Percentiles rank a stretch among this genome's conserved stretches.
Evolutionary conservation across 208 protist species (phyloP).

Genomic region (Leishmania gerbilli): DNA sequence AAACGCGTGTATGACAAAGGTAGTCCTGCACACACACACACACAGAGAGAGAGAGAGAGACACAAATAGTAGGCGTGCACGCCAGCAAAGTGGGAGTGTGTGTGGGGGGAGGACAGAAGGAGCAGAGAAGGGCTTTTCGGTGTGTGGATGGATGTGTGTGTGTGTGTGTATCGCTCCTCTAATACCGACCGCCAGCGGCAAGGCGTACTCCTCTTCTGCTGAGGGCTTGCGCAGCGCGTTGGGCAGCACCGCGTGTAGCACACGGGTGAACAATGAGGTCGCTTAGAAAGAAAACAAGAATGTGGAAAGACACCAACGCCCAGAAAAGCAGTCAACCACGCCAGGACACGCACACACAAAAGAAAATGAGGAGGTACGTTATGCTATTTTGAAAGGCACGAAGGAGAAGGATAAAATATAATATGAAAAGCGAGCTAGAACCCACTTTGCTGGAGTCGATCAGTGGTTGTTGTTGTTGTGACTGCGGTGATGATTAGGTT

Average conservation of each 20-base stretch:
- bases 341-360: neutral
- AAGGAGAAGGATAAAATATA: neutral
- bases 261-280: neutral
- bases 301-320: neutral
- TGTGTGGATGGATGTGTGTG: neutral
- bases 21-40: neutral
- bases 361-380: neutral
- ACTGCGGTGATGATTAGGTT: neutral
- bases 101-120: neutral
- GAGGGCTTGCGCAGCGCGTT: neutral
- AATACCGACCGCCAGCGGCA: neutral
- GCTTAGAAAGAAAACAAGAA: neutral
- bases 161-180: neutral
- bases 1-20: neutral
- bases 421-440: neutral
- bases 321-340: neutral
- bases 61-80: neutral
- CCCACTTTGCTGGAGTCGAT: neutral
- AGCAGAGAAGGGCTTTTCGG: neutral
- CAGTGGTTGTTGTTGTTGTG: neutral
- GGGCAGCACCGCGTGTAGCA: neutral
- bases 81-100: neutral
- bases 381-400: neutral
- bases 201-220: neutral
- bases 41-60: neutral